These are phyloP conservation scores for Stemphylium vesicarium DNA, from an alignment of 2,329 filamentous ascomycete species.

Conservation along the genomic window DNA sequence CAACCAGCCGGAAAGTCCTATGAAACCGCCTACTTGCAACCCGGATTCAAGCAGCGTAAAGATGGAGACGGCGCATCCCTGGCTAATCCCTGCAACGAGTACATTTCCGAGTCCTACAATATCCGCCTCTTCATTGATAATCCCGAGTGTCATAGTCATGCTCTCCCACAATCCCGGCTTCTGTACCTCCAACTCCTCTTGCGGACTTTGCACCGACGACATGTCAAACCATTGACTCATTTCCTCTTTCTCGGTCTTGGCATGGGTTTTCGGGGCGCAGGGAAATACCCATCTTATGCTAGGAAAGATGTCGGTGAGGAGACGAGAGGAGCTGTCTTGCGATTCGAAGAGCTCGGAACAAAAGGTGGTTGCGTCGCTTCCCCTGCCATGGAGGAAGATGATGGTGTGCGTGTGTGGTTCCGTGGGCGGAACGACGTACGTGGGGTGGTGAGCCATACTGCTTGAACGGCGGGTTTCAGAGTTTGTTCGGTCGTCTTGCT, in stretches of 20 bases:
- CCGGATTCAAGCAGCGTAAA: conserved; percentile 12
- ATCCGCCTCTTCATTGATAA: conserved; percentile 21
- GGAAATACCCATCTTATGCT: conserved; percentile 57
- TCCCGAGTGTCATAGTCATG: conserved; percentile 43
- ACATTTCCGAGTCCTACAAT: conserved; percentile 13
- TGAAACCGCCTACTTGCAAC: conserved; percentile 19
- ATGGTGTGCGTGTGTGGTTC: conserved; percentile 53
- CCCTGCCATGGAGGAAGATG: conserved; percentile 57
- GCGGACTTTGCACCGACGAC: conserved; percentile 52
- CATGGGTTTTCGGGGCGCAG: conserved; percentile 44
- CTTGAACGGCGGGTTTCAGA: neutral
- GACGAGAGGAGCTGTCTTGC: conserved; percentile 20
- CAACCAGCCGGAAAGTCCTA: conserved; percentile 33
- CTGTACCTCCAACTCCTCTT: conserved; percentile 53
- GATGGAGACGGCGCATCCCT: conserved; percentile 30
- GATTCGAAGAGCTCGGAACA: conserved; percentile 50
- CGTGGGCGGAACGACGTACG: conserved; percentile 7
- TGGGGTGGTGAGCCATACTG: neutral
- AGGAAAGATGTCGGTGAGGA: conserved; percentile 51
- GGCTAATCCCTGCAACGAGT: conserved; percentile 32
- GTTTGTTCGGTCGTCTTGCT: neutral
- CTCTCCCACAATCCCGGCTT: conserved; percentile 51
- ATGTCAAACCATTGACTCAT: conserved; percentile 60
- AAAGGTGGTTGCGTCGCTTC: conserved; percentile 50
- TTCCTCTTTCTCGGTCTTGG: conserved; percentile 30